Conservation (phyloP, 306 rosid genomes). For the Argentina anserina region DNA sequence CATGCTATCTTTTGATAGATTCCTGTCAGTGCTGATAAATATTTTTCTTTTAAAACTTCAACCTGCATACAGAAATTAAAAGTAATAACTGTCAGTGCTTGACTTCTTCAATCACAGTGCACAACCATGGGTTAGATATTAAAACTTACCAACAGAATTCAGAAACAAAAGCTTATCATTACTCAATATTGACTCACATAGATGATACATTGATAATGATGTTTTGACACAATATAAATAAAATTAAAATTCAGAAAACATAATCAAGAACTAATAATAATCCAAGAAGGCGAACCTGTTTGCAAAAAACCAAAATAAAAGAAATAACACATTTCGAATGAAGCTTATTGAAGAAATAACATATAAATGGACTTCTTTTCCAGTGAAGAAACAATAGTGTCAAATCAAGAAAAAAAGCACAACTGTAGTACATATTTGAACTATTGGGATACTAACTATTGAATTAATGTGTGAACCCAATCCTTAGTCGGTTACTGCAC, state of each 20-base stretch:
- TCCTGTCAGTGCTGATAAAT: conserved; percentile 30
- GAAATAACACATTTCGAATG: too few species aligned
- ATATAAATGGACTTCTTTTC: too few species aligned
- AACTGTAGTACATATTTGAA: too few species aligned
- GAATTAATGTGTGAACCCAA: too few species aligned
- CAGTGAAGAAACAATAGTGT: too few species aligned
- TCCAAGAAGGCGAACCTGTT: too few species aligned
- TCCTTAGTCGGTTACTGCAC: too few species aligned
- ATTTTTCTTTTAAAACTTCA: conserved; percentile 28
- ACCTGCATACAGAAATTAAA: background rate
- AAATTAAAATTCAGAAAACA: background rate
- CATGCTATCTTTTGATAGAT: conserved; percentile 44
- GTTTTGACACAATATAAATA: background rate
- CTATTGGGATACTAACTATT: too few species aligned
- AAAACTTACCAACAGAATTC: background rate
- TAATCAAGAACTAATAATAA: background rate
- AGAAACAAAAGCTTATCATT: background rate
- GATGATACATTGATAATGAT: background rate
- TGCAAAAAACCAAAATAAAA: too few species aligned
- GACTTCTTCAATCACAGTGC: background rate
- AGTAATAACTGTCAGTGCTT: background rate
- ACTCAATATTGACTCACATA: background rate
- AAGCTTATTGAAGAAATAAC: too few species aligned
- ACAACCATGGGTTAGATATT: background rate
- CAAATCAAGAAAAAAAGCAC: too few species aligned